Evolutionary conservation across 164 flowering plant genomes (phyloP).

Genomic region (Malania oleifera): DNA sequence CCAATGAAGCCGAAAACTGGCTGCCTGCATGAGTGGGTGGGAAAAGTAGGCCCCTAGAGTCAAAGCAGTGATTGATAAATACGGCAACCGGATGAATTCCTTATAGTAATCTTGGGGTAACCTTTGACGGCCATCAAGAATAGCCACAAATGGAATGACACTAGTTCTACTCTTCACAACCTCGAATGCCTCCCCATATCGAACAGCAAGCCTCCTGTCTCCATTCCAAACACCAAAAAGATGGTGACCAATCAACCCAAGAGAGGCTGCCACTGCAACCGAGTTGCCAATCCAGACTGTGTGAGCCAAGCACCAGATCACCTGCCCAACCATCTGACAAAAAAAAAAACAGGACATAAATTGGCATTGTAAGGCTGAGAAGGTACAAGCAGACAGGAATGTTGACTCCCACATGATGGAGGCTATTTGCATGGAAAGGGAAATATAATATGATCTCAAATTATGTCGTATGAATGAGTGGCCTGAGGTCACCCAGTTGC

Average conservation of each 20-base stretch:
- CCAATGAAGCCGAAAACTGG: slow-evolving; percentile 86
- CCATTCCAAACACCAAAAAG: slow-evolving; percentile 98
- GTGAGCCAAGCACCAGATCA: slow-evolving; percentile 95
- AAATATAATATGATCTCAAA: no score
- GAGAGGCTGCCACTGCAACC: slow-evolving; percentile 83
- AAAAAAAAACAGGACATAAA: no score
- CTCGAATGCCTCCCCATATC: slow-evolving; percentile 82
- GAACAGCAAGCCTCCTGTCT: slow-evolving; percentile 64
- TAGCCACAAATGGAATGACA: slow-evolving; percentile 87
- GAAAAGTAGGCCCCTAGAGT: slow-evolving; percentile 78
- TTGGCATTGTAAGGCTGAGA: no score
- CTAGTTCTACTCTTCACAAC: slow-evolving; percentile 74
- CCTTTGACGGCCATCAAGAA: slow-evolving; percentile 88
- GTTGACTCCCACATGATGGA: no score
- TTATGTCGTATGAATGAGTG: no score
- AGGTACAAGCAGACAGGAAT: no score
- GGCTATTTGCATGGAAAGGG: no score
- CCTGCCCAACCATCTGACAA: slow-evolving; percentile 93
- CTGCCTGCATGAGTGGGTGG: slow-evolving; percentile 88
- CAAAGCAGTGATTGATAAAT: slow-evolving; percentile 58
- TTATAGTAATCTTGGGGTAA: slow-evolving; percentile 79
- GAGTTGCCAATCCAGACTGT: slow-evolving; percentile 90
- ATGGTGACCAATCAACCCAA: slow-evolving; percentile 89
- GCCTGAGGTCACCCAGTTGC: no score
- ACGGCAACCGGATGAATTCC: slow-evolving; percentile 76